Percentiles rank a stretch among this genome's conserved stretches.
Conservation (phyloP, 192 early-diverging fungal genomes). For the Coemansia sp. region DNA sequence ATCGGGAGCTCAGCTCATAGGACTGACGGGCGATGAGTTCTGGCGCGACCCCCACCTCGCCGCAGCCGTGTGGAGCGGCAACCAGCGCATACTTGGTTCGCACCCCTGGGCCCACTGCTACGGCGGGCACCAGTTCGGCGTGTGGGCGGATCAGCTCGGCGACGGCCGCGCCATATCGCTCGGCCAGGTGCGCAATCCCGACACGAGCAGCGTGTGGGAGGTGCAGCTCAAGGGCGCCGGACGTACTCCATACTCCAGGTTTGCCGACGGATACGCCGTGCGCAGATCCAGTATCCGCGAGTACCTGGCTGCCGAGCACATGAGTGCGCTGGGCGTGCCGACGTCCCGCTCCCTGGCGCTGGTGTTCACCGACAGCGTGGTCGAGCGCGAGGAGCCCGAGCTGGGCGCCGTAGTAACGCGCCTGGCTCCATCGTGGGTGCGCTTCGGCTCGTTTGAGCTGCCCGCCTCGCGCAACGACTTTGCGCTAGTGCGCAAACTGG, state of each 20-base stretch:
- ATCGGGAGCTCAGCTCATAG: slow-evolving; percentile 18
- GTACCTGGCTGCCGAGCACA: slow-evolving; percentile 61
- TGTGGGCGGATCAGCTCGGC: slow-evolving; percentile 75
- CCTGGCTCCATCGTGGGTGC: slow-evolving; percentile 76
- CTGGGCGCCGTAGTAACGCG: slow-evolving; percentile 75
- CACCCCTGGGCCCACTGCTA: slow-evolving; percentile 70
- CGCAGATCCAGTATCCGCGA: slow-evolving; percentile 87
- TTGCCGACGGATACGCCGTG: slow-evolving; percentile 86
- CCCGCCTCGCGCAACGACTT: slow-evolving; percentile 68
- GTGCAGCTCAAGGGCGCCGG: slow-evolving; percentile 87
- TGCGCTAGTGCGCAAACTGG: slow-evolving; percentile 56
- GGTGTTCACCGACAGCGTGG: slow-evolving; percentile 60
- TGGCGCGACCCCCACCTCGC: slow-evolving; percentile 18
- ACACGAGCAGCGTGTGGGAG: slow-evolving; percentile 58
- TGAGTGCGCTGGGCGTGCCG: slow-evolving; percentile 71
- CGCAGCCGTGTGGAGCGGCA: slow-evolving; percentile 48
- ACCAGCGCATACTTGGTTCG: slow-evolving; percentile 44
- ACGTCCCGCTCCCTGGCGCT: slow-evolving; percentile 77
- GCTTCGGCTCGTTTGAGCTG: slow-evolving; percentile 88
- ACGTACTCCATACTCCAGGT: slow-evolving; percentile 82
- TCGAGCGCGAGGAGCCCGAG: slow-evolving; percentile 71
- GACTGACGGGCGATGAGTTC: slow-evolving; percentile 7
- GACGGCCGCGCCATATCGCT: slow-evolving; percentile 86
- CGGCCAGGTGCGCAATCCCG: slow-evolving; percentile 51
- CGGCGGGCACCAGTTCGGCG: slow-evolving; percentile 72